These are phyloP conservation scores for Hibiscus mutabilis DNA, from an alignment of 345 rosid species.

Conservation along the genomic window DNA sequence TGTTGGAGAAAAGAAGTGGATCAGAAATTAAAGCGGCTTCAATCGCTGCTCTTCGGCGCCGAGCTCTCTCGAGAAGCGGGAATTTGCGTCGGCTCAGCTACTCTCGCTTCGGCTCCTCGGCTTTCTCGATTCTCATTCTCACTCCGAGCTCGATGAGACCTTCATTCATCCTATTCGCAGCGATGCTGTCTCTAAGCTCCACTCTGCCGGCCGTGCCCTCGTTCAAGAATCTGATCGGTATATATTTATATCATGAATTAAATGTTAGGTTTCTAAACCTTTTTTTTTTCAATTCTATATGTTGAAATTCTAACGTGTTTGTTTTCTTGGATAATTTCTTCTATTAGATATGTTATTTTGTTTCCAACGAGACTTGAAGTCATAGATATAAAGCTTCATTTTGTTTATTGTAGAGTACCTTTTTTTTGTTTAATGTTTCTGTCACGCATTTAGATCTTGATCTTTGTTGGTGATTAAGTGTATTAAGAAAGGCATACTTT, in stretches of 20 bases:
- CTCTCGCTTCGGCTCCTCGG: constrained; percentile 84
- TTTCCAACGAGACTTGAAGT: neutral
- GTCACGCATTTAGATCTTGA: neutral
- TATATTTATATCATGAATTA: neutral
- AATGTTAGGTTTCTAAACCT: neutral
- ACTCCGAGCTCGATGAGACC: constrained; percentile 42
- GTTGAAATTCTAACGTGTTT: neutral
- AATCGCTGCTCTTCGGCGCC: constrained; percentile 74
- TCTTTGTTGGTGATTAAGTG: constrained; percentile 11
- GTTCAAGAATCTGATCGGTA: constrained; percentile 76
- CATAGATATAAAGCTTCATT: constrained; percentile 4
- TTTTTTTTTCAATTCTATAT: neutral
- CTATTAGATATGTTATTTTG: neutral
- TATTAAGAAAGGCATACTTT: constrained; percentile 10
- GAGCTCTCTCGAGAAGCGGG: constrained; percentile 63
- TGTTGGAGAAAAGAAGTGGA: constrained; percentile 74
- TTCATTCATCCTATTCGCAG: constrained; percentile 63
- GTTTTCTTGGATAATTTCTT: neutral
- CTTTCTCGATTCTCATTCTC: constrained; percentile 73
- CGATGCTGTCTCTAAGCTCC: constrained; percentile 57
- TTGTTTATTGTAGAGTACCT: neutral
- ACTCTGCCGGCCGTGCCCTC: constrained; percentile 52
- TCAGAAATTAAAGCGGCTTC: constrained; percentile 75
- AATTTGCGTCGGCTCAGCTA: constrained; percentile 60
- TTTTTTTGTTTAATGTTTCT: neutral